Percentiles rank a stretch among this genome's conserved stretches.
Evolutionary conservation across 2,329 filamentous ascomycete species (phyloP).

Genomic region (Neonectria neomacrospora): DNA sequence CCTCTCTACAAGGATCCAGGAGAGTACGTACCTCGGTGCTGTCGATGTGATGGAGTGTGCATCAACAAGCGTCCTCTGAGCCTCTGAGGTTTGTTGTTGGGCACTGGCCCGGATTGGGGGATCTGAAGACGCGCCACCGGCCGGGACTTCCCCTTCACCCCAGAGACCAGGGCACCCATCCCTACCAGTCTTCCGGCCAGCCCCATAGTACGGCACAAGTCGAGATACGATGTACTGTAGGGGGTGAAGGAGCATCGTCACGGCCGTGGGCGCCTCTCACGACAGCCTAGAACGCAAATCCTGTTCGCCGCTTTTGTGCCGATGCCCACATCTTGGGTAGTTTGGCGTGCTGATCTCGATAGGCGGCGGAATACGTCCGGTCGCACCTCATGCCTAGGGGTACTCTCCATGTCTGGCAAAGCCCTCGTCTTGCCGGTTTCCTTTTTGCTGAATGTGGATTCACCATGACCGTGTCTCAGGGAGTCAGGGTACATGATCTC

Average conservation of each 20-base stretch:
- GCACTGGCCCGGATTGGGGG: constrained; percentile 14
- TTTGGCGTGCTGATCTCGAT: constrained; percentile 5
- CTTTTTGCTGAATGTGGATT: constrained; percentile 10
- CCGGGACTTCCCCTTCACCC: constrained; percentile 8
- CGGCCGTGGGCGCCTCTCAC: constrained; percentile 7
- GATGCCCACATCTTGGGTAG: not conserved
- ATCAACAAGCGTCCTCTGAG: not conserved
- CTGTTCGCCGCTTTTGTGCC: constrained; percentile 8
- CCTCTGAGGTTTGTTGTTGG: constrained; percentile 6
- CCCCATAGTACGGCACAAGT: constrained; percentile 11
- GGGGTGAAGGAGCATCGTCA: not conserved
- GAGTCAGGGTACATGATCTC: not conserved
- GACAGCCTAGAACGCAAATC: constrained; percentile 19
- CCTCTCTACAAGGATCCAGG: constrained; percentile 18
- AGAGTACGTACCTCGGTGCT: constrained; percentile 18
- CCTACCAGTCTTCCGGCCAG: constrained; percentile 13
- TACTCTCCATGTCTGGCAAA: not conserved
- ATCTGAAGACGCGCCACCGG: constrained; percentile 18
- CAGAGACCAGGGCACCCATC: constrained; percentile 12
- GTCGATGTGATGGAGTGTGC: constrained; percentile 20
- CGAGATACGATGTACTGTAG: constrained; percentile 18
- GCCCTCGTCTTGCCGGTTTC: not conserved
- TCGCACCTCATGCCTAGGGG: not conserved
- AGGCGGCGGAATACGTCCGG: not conserved
- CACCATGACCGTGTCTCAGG: not conserved